Conservation (phyloP, 2,329 filamentous ascomycete genomes). For the Colletotrichum tofieldiae region DNA sequence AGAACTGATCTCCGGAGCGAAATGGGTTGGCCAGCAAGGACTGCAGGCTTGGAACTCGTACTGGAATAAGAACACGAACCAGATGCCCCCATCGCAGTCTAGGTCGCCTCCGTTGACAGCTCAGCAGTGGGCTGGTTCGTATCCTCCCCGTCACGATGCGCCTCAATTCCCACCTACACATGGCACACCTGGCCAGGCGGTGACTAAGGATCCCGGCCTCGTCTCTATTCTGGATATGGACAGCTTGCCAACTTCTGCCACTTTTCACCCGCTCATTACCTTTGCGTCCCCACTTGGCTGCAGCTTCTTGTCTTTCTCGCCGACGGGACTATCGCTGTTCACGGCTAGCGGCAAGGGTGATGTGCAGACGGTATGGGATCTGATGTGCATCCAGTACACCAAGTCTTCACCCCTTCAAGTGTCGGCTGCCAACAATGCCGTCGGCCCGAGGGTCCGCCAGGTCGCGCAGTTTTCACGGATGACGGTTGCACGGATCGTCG, state of each 20-base stretch:
- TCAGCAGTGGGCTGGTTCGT: conserved; percentile 64
- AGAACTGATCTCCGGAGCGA: conserved; percentile 81
- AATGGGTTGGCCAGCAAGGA: conserved; percentile 84
- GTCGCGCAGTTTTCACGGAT: conserved; percentile 91
- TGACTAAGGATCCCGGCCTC: conserved; percentile 78
- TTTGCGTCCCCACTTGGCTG: conserved; percentile 82
- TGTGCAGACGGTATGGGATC: conserved; percentile 85
- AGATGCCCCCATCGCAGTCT: conserved; percentile 61
- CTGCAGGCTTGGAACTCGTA: conserved; percentile 86
- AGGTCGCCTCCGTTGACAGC: conserved; percentile 61
- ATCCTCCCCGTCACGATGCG: conserved; percentile 63
- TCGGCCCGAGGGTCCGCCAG: conserved; percentile 80
- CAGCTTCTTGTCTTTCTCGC: conserved; percentile 85
- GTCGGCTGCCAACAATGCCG: conserved; percentile 58
- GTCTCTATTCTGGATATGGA: conserved; percentile 84
- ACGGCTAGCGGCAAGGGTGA: conserved; percentile 89
- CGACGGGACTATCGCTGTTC: conserved; percentile 80
- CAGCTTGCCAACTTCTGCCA: conserved; percentile 66
- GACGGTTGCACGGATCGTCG: conserved; percentile 91
- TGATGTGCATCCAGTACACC: conserved; percentile 76
- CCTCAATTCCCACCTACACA: conserved; percentile 83
- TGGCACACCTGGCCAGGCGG: conserved; percentile 70
- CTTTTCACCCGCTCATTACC: conserved; percentile 76
- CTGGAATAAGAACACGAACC: conserved; percentile 74
- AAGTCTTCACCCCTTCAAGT: conserved; percentile 74